phyloP scores from a whole-genome alignment of 2,329 filamentous ascomycete species.

The Raffaelea arxii region DNA sequence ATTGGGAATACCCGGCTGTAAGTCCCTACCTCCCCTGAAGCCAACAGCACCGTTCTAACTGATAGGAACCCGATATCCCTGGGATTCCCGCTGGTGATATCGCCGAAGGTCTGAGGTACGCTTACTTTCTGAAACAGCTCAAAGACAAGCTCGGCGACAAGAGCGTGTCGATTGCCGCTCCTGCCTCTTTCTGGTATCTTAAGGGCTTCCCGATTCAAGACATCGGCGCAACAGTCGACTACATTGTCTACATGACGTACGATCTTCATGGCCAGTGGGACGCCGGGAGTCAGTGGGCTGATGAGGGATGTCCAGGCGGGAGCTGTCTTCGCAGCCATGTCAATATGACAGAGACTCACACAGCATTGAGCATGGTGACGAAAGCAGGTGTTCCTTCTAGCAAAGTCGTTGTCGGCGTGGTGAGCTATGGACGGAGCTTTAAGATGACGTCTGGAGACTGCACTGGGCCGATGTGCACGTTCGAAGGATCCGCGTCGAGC shows the following conservation, averaged over 20 bases:
- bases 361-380: conserved; percentile 26
- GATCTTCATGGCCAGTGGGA: conserved; percentile 31
- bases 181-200: conserved; percentile 23
- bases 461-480: conserved; percentile 21
- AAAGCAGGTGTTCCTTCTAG: conserved; percentile 19
- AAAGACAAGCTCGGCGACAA: conserved; percentile 16
- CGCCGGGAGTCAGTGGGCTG: conserved; percentile 11
- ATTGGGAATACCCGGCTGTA: conserved; percentile 9
- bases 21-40: neutral
- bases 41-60: neutral
- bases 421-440: conserved; percentile 24
- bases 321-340: conserved; percentile 24
- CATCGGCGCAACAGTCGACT: conserved; percentile 20
- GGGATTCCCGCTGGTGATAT: conserved; percentile 20
- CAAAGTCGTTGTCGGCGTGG: conserved; percentile 22
- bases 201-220: conserved; percentile 19
- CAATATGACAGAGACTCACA: conserved; percentile 25
- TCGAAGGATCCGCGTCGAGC: conserved; percentile 15
- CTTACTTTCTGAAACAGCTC: conserved; percentile 20
- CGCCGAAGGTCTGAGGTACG: conserved; percentile 23
- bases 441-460: conserved; percentile 21
- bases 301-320: conserved; percentile 19
- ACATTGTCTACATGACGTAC: conserved; percentile 25
- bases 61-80: conserved; percentile 12
- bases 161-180: conserved; percentile 17